Conservation (phyloP, 306 rosid genomes). For the Notholithocarpus densiflorus region DNA sequence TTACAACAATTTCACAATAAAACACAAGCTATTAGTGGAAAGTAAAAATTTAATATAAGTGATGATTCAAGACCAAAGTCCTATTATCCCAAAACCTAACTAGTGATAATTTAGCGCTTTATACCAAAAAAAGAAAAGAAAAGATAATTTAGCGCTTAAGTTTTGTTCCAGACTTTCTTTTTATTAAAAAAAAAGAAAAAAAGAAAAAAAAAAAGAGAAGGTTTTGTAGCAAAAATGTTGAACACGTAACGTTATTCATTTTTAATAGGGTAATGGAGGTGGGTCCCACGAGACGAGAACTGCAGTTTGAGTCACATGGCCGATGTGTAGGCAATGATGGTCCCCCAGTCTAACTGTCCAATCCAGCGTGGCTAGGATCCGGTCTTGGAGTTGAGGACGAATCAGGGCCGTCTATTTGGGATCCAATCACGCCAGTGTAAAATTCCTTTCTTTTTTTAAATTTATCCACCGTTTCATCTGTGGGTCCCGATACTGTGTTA, state of each 20-base stretch:
- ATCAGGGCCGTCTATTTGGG: conserved; percentile 11
- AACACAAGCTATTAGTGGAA: too few relatives aligned
- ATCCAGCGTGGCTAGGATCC: conserved; percentile 17
- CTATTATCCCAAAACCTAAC: too few relatives aligned
- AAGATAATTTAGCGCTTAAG: too few relatives aligned
- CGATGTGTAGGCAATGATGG: conserved; percentile 24
- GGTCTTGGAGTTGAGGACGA: conserved; percentile 11
- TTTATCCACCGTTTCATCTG: not conserved
- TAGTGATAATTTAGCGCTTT: too few relatives aligned
- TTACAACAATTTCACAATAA: too few relatives aligned
- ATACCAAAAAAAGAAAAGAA: too few relatives aligned
- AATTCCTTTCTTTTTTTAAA: not conserved
- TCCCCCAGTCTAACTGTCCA: not conserved
- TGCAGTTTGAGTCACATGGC: conserved; percentile 31
- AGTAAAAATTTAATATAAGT: too few relatives aligned
- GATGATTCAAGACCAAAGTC: too few relatives aligned
- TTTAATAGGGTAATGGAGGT: not conserved
- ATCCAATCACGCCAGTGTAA: not conserved
- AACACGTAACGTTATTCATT: too few relatives aligned
- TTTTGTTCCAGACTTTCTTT: not conserved
- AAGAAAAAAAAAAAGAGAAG: too few relatives aligned
- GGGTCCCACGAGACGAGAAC: conserved; percentile 19
- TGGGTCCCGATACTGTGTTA: not conserved
- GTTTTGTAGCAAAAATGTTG: too few relatives aligned
- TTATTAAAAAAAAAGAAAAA: too few relatives aligned